phyloP scores from a whole-genome alignment of 2,329 filamentous ascomycete genomes.

The Aureobasidium vineae region DNA sequence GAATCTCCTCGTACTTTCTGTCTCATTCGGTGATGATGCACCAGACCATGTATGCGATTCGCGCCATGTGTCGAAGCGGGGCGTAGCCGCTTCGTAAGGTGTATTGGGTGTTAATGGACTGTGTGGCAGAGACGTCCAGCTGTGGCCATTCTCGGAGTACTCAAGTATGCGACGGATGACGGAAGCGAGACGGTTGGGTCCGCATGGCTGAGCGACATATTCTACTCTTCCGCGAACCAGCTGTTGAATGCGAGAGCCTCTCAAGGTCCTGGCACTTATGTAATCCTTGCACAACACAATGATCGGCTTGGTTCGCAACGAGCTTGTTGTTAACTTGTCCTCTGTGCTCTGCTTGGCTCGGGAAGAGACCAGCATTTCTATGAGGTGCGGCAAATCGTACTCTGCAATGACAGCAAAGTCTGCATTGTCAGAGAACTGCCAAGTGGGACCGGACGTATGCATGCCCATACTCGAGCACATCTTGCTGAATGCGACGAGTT shows the following conservation, averaged over 20 bases:
- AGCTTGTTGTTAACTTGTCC: neutral
- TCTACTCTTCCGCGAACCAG: slow-evolving; percentile 6
- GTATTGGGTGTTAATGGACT: slow-evolving; percentile 11
- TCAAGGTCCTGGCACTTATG: slow-evolving; percentile 4
- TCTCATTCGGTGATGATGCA: neutral
- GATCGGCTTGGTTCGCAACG: slow-evolving; percentile 17
- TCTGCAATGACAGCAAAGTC: slow-evolving; percentile 5
- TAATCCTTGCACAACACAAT: slow-evolving; percentile 23
- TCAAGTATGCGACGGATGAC: slow-evolving; percentile 4
- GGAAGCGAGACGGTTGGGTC: slow-evolving; percentile 21
- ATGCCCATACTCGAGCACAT: neutral
- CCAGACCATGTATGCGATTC: slow-evolving; percentile 1
- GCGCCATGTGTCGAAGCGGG: slow-evolving; percentile 6
- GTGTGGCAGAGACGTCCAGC: neutral
- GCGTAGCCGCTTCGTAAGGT: neutral
- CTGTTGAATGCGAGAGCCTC: slow-evolving; percentile 4
- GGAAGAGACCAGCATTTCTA: neutral
- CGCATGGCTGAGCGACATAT: slow-evolving; percentile 26
- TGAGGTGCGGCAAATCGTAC: neutral
- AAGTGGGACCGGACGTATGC: neutral
- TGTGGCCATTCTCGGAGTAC: neutral
- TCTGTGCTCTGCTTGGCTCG: neutral
- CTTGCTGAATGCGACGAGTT: neutral
- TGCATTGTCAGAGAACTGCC: neutral
- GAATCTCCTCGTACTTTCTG: neutral